A percentile compares a stretch with the other conserved stretches of the same genome.
Evolutionary conservation across 164 flowering plant species (phyloP).

Genomic region (Echeveria elegans): DNA sequence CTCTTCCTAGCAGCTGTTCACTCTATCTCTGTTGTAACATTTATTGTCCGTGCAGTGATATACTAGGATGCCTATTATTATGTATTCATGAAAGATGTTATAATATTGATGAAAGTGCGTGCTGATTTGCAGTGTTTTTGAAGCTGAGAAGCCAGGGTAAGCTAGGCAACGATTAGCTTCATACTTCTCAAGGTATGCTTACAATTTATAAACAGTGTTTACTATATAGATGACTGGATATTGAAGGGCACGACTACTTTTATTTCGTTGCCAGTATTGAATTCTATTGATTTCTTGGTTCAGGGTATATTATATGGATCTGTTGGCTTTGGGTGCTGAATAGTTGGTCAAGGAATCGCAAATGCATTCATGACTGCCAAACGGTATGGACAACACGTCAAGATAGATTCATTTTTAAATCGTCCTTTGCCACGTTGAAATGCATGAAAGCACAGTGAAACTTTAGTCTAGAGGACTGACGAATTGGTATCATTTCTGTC

Average conservation of each 20-base stretch:
- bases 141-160: slow-evolving; percentile 84
- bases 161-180: slow-evolving; percentile 66
- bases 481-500: background rate
- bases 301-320: slow-evolving; percentile 81
- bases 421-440: background rate
- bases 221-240: too few species aligned
- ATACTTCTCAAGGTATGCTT: slow-evolving; percentile 68
- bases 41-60: background rate
- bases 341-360: slow-evolving; percentile 96
- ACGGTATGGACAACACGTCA: slow-evolving; percentile 31
- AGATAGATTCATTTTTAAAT: background rate
- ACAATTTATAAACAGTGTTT: too few species aligned
- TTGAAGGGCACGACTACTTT: background rate
- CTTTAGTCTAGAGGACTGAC: background rate
- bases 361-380: slow-evolving; percentile 93
- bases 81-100: too few species aligned
- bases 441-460: too few species aligned
- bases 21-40: background rate
- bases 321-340: slow-evolving; percentile 88
- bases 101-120: too few species aligned
- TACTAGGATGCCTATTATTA: too few species aligned
- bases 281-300: background rate
- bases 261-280: background rate
- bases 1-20: slow-evolving; percentile 84
- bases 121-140: slow-evolving; percentile 61